phyloP scores from a whole-genome alignment of 257 asterid genomes.

The Rehmannia glutinosa region DNA sequence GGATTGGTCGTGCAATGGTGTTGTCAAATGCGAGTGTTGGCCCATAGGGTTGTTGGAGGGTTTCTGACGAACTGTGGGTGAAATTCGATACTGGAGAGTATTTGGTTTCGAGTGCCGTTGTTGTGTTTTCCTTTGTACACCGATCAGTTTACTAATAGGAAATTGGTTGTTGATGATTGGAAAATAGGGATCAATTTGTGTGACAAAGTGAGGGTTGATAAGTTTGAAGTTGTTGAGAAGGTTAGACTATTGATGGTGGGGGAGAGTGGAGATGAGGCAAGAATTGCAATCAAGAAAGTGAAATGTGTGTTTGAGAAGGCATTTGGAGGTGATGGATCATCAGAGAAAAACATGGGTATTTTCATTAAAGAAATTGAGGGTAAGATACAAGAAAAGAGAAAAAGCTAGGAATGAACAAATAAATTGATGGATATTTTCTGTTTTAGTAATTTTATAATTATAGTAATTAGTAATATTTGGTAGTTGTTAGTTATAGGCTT shows the following conservation, averaged over 20 bases:
- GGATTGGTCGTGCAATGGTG: slow-evolving; percentile 41
- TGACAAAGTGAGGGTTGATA: slow-evolving; percentile 13
- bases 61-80: slow-evolving; percentile 47
- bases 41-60: slow-evolving; percentile 31
- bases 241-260: slow-evolving; percentile 24
- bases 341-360: slow-evolving; percentile 27
- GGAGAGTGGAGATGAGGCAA: slow-evolving; percentile 18
- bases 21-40: slow-evolving; percentile 30
- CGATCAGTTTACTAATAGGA: slow-evolving; percentile 48
- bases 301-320: slow-evolving; percentile 26
- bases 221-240: slow-evolving; percentile 26
- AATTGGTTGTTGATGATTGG: too few relatives aligned
- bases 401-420: background rate
- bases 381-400: slow-evolving; percentile 11
- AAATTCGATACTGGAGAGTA: too few relatives aligned
- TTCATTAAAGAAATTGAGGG: slow-evolving; percentile 24
- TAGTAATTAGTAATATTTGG: too few relatives aligned
- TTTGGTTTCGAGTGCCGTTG: slow-evolving; percentile 40
- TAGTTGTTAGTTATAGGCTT: too few relatives aligned
- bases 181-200: slow-evolving; percentile 41
- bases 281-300: slow-evolving; percentile 23
- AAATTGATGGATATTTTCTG: background rate
- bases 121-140: slow-evolving; percentile 44
- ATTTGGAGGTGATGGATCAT: slow-evolving; percentile 30
- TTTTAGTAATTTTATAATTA: too few relatives aligned